Evolutionary conservation across 495 filamentous ascomycete species (phyloP), one percentile per base, ranked within the genome.

Genomic region (Rostrohypoxylon terebratum): DNA sequence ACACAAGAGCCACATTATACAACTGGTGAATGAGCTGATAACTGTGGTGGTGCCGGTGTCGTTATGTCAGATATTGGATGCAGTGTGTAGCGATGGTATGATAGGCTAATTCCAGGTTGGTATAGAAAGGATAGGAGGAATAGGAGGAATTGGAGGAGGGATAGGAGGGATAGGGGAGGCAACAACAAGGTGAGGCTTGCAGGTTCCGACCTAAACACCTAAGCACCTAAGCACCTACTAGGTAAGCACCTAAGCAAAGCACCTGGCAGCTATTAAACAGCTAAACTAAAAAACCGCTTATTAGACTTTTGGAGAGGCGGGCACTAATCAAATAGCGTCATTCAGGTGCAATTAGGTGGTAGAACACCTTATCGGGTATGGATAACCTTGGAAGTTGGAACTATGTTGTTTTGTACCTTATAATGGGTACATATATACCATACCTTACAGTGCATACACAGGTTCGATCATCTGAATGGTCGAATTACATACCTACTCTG

Each of bases 171-270:
- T 31, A 42, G 48, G 31, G 23, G 33, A 44, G 31, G 25, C 31
- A 63, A 66, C 31, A 63, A 66, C 61, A 63, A 73, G 66, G 71
- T 69, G 71, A 73, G 66, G 58, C 66, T 62, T 74, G 71, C 71
- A 74, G 66, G n/a, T 66, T 69, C 55, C 44, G 71, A 44, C 51
- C 66, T 67, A 55, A 33, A 20, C 28, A 28, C 28, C 28, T 28
- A 28, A 28, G 28, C 28, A n/a, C n/a, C n/a, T n/a, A n/a, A n/a
- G n/a, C n/a, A n/a, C n/a, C n/a, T n/a, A n/a, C n/a, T n/a, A n/a
- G n/a, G n/a, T n/a, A n/a, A n/a, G n/a, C n/a, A n/a, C n/a, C n/a
- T n/a, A n/a, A n/a, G n/a, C n/a, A n/a, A n/a, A n/a, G n/a, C n/a
- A n/a, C n/a, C n/a, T n/a, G n/a, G n/a, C n/a, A n/a, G n/a, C n/a